Base-by-base conservation (phyloP, 106 monocot genomes). In the Amphibolis antarctica region DNA sequence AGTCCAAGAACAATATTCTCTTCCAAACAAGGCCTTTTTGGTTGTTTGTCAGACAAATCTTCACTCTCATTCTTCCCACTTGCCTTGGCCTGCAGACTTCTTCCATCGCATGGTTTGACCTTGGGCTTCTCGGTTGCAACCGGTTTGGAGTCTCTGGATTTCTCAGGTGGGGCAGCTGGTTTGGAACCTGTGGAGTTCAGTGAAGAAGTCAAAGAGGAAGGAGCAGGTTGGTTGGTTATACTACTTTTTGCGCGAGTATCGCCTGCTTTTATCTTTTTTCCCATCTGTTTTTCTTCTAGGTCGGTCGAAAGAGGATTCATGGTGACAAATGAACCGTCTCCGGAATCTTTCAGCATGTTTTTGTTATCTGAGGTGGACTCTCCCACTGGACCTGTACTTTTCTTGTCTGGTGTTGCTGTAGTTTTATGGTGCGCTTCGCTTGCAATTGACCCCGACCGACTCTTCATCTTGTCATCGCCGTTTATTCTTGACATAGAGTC, bases 1-100 rank as follows among this genome's bases (percentile, higher is more conserved):
- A 69, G 21, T 9, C 75, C 75, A 25, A 75, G 63, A 26, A 75
- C 69, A 15, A 75, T 69, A 24, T 75, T 75, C 45, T 75, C 67
- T 56, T 75, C 75, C 46, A 69, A 22, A 46, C 21, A 24, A 22
- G 75, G 18, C 29, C 69, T 69, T 43, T 45, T 66, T 12, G 49
- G 29, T 26, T 13, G 42, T 19, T 6, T 22, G 70, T 9, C 1
- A 46, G 25, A 25, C 44, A 25, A 63, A 5, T n/a, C 53, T 31
- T 62, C 71, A 47, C 46, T 57, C 0, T 68, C 57, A 52, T 30
- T 26, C 57, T 58, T 60, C 31, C 12, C 43, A 42, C 22, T 58
- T 10, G 10, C 15, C 28, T 15, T 58, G 23, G 26, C 17, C 18
- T 12, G 29, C 26, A 28, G 29, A 58, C 28, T 29, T 2, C 28